Percentiles rank a stretch among this genome's conserved stretches.
phyloP scores from a whole-genome alignment of 2,329 filamentous ascomycete species.

The Phialemonium atrogriseum region DNA sequence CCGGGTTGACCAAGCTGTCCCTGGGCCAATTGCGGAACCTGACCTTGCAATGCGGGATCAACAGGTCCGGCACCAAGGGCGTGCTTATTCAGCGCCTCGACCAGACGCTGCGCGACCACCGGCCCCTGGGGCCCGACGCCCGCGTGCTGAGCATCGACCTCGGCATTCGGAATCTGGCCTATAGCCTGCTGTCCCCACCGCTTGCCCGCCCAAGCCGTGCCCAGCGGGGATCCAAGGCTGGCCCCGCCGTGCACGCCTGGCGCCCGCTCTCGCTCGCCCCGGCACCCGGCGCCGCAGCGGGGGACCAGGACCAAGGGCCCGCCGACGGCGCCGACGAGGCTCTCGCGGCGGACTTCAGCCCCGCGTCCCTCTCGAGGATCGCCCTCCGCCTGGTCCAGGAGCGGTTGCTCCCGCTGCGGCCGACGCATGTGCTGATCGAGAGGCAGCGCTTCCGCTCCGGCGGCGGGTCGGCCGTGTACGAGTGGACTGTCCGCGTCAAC shows the following conservation, averaged over 20 bases:
- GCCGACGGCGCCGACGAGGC: not conserved
- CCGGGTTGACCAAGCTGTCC: no score
- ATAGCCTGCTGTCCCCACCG: slow-evolving; percentile 45
- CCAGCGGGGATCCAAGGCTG: slow-evolving; percentile 3
- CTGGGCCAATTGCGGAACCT: no score
- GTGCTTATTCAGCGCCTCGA: slow-evolving; percentile 43
- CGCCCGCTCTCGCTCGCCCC: slow-evolving; percentile 14
- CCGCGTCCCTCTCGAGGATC: slow-evolving; percentile 22
- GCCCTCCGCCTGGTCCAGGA: slow-evolving; percentile 23
- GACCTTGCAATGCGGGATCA: no score
- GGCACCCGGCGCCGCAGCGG: not conserved
- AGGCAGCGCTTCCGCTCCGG: slow-evolving; percentile 53
- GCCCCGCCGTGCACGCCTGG: slow-evolving; percentile 16
- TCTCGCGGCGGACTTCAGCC: slow-evolving; percentile 20
- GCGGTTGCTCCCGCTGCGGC: slow-evolving; percentile 39
- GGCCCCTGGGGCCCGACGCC: slow-evolving; percentile 16
- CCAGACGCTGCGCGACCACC: slow-evolving; percentile 20
- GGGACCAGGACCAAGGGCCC: slow-evolving; percentile 1
- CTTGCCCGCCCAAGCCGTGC: not conserved
- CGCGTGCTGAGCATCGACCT: slow-evolving; percentile 74
- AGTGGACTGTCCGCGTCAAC: slow-evolving; percentile 80
- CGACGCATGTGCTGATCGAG: slow-evolving; percentile 64
- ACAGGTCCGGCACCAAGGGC: slow-evolving; percentile 50
- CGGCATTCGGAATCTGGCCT: slow-evolving; percentile 75
- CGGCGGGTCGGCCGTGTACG: slow-evolving; percentile 57